These are phyloP conservation scores for Huiozyma naganishii DNA, from an alignment of 805 yeast genomes.

Conservation along the genomic window DNA sequence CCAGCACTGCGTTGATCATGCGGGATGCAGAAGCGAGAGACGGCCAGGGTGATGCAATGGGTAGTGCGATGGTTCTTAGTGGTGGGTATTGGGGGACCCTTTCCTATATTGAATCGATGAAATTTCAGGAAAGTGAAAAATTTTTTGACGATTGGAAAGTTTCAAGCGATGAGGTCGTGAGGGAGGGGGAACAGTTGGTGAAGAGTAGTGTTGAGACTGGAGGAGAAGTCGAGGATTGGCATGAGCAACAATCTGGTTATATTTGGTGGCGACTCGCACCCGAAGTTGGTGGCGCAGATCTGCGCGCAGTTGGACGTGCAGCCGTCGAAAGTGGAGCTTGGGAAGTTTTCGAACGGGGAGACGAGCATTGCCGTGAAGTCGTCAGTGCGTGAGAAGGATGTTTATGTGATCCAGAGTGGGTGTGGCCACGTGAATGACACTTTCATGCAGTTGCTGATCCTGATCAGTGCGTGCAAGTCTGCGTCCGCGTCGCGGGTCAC, in stretches of 20 bases:
- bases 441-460: slow-evolving; percentile 69
- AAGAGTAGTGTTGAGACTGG: not conserved
- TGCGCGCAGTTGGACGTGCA: slow-evolving; percentile 70
- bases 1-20: slow-evolving; percentile 79
- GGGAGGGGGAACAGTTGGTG: not conserved
- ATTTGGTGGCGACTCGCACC: slow-evolving; percentile 86
- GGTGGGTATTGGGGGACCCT: not conserved
- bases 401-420: slow-evolving; percentile 77
- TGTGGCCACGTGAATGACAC: slow-evolving; percentile 83
- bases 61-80: too few species aligned
- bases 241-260: slow-evolving; percentile 44
- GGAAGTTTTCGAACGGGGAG: slow-evolving; percentile 83
- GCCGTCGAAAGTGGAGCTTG: slow-evolving; percentile 53
- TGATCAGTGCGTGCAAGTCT: slow-evolving; percentile 85
- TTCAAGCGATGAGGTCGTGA: not conserved
- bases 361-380: slow-evolving; percentile 77
- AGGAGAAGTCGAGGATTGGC: not conserved
- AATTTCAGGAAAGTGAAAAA: not conserved
- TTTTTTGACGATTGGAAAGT: not conserved
- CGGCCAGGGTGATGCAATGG: too few species aligned
- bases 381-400: slow-evolving; percentile 93
- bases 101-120: not conserved
- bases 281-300: slow-evolving; percentile 60
- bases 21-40: too few species aligned
- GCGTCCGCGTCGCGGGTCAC: slow-evolving; percentile 85